phyloP scores from a whole-genome alignment of 257 asterid genomes.

The Jaltomata sinuosa region DNA sequence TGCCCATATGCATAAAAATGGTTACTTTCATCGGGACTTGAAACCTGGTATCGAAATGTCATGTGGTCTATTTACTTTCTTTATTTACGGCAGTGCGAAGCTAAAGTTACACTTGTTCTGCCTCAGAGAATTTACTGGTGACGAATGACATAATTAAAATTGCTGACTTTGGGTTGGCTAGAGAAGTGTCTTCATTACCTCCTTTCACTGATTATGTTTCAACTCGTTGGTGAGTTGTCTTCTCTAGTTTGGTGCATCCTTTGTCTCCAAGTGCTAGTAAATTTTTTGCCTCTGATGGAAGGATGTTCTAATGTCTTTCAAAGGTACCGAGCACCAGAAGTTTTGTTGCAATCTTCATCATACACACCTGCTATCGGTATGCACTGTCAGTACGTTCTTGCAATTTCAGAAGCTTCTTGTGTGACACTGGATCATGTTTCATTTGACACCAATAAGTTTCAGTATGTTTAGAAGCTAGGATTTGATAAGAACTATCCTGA shows the following conservation, averaged over 20 bases:
- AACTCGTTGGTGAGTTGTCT: constrained; percentile 85
- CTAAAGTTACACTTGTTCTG: background rate
- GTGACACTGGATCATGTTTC: background rate
- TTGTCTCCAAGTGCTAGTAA: background rate
- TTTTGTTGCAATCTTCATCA: constrained; percentile 62
- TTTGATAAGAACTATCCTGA: background rate
- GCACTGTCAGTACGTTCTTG: constrained; percentile 4
- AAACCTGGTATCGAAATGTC: constrained; percentile 73
- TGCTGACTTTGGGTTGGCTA: constrained; percentile 97
- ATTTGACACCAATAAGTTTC: background rate
- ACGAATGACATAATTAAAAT: constrained; percentile 64
- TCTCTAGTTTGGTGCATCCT: background rate
- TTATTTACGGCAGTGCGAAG: background rate
- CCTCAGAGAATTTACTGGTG: constrained; percentile 85
- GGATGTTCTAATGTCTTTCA: constrained; percentile 2
- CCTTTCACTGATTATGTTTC: constrained; percentile 98
- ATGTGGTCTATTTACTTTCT: background rate
- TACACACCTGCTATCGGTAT: constrained; percentile 91
- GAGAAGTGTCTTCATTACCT: constrained; percentile 82
- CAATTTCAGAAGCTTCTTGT: background rate
- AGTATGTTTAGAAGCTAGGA: background rate
- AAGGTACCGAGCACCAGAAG: constrained; percentile 99
- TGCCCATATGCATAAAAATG: constrained; percentile 69
- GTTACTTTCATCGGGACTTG: constrained; percentile 85
- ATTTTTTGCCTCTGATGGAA: constrained; percentile 5